phyloP scores from a whole-genome alignment of 2,329 filamentous ascomycete genomes.

The Fusarium sp. region DNA sequence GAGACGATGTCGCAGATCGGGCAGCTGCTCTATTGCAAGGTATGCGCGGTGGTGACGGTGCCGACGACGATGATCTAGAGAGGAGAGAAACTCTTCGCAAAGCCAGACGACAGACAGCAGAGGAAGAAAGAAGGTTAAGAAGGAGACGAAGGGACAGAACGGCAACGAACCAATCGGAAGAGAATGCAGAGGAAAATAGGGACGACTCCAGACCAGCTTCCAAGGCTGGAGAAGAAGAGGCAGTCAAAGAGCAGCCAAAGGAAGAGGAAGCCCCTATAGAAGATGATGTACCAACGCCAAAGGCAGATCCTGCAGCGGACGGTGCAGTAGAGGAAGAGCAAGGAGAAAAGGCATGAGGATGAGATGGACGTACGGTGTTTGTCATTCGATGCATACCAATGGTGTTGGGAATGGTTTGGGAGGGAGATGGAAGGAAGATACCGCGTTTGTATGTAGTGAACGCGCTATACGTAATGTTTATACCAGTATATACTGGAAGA shows the following conservation, averaged over 20 bases:
- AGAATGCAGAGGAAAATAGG: slow-evolving; percentile 40
- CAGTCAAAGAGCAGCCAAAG: slow-evolving; percentile 23
- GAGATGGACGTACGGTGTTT: slow-evolving; percentile 27
- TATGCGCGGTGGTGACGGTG: slow-evolving; percentile 75
- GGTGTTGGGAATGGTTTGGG: slow-evolving; percentile 38
- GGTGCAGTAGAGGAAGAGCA: slow-evolving; percentile 31
- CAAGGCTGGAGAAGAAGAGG: slow-evolving; percentile 26
- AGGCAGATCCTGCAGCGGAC: slow-evolving; percentile 26
- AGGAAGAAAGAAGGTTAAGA: slow-evolving; percentile 78
- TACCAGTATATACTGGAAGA: slow-evolving; percentile 43
- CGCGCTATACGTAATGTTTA: slow-evolving; percentile 54
- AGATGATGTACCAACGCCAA: slow-evolving; percentile 39
- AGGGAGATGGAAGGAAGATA: slow-evolving; percentile 19
- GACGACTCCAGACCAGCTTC: slow-evolving; percentile 36
- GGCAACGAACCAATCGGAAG: slow-evolving; percentile 50
- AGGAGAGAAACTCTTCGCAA: slow-evolving; percentile 71
- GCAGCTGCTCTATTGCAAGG: slow-evolving; percentile 87
- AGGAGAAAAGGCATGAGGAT: slow-evolving; percentile 39
- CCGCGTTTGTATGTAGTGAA: slow-evolving; percentile 43
- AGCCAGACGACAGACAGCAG: slow-evolving; percentile 75
- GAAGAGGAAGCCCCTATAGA: slow-evolving; percentile 25
- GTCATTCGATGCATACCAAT: slow-evolving; percentile 40
- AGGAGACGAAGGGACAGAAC: slow-evolving; percentile 74
- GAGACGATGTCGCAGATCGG: slow-evolving; percentile 84
- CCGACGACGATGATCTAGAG: slow-evolving; percentile 61